Evolutionary conservation across 768 basidiomycete species (phyloP), one percentile per base, ranked within the genome.

Genomic region (Tephrocybe sp.): DNA sequence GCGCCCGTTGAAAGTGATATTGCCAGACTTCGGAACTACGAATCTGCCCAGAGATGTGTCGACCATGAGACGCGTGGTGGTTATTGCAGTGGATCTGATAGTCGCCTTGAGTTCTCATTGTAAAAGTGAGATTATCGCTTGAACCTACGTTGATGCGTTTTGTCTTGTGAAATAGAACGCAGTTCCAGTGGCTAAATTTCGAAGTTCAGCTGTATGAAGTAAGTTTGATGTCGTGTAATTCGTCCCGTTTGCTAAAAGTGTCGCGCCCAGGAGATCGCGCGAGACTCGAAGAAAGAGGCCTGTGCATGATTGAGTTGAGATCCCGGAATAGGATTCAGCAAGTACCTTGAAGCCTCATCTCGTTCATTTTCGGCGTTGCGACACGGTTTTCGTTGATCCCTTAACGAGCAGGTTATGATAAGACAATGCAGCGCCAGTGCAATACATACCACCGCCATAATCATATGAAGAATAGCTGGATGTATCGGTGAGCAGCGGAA

Each of bases 241-340:
- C 0, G 77, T 79, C 1, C 77, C 77, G 47, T 77, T 78, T 6
- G 70, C 74, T 23, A 78, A 55, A n/a, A 72, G 63, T n/a, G 63
- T 69, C 2, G 76, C 66, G 18, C 64, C 68, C 15, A 74, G 64
- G 16, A 79, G 63, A 57, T 78, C 78, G 7, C 73, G 69, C 4
- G 76, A 73, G n/a, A 77, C 76, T 22, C 77, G 69, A 8, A 79
- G 66, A 62, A 81, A 81, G 15, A 75, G 65, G n/a, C 75, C 75
- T 75, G 29, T n/a, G 30, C 9, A 24, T 23, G 39, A 46, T 8
- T 31, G 42, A 34, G 13, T 34, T 4, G 15, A n/a, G n/a, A n/a
- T n/a, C n/a, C 33, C 33, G 11, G 15, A 15, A 15, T n/a, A 34
- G 4, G 15, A n/a, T 9, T 34, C 4, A 12, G 5, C 33, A 34